Percentiles rank a stretch among this genome's conserved stretches.
Conservation (phyloP, 208 protist species). For the Crithidia mellificae region DNA sequence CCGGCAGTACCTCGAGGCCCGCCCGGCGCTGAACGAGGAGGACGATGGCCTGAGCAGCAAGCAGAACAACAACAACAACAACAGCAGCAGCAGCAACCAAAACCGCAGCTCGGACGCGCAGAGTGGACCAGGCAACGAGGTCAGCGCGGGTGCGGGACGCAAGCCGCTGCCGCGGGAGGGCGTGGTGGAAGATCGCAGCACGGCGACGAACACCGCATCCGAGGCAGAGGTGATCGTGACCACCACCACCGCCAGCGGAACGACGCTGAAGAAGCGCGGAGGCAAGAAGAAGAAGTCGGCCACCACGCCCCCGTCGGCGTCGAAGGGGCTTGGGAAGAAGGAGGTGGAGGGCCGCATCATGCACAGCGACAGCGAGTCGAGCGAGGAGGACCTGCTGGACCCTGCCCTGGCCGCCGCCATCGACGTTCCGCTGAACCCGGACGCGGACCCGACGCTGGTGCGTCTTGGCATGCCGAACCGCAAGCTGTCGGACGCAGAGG, state of each 20-base stretch:
- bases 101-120: no score
- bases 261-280: slow-evolving; percentile 5
- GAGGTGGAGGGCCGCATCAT: slow-evolving; percentile 27
- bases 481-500: slow-evolving; percentile 22
- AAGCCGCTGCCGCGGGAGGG: slow-evolving; percentile 4
- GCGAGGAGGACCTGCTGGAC: slow-evolving; percentile 1
- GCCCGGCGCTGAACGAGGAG: not conserved
- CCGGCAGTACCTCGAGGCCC: slow-evolving; percentile 13
- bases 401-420: slow-evolving; percentile 1
- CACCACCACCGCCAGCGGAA: not conserved
- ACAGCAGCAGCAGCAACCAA: no score
- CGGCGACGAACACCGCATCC: not conserved
- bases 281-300: not conserved
- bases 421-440: not conserved
- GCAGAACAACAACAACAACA: not conserved
- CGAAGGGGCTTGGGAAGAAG: slow-evolving; percentile 40
- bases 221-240: slow-evolving; percentile 13
- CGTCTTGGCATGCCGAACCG: not conserved
- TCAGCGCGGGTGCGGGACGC: not conserved
- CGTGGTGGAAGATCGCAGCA: not conserved
- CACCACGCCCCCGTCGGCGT: slow-evolving; percentile 56
- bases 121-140: no score
- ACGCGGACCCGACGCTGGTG: slow-evolving; percentile 15
- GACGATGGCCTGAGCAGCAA: no score
- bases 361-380: slow-evolving; percentile 14